A percentile compares a stretch with the other conserved stretches of the same genome.
Evolutionary conservation across 352 stramenopile genomes (phyloP).

Genomic region (Blastocystis sp.): DNA sequence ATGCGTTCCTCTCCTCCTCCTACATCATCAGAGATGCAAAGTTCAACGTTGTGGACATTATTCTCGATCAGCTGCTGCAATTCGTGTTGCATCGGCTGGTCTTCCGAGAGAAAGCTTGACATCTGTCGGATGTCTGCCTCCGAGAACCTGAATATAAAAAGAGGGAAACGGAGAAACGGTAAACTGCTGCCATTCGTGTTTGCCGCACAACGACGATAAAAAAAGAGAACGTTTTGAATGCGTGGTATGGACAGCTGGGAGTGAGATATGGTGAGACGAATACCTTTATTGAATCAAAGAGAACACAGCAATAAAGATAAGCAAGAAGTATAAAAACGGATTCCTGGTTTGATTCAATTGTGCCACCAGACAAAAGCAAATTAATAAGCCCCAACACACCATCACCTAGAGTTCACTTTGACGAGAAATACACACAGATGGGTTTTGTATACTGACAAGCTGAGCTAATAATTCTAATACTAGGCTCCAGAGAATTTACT

Average conservation of each 20-base stretch:
- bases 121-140: background rate
- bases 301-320: background rate
- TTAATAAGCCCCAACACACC: background rate
- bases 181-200: background rate
- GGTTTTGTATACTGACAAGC: background rate
- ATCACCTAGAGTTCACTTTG: background rate
- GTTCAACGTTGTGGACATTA: background rate
- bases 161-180: background rate
- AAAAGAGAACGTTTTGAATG: constrained; percentile 22
- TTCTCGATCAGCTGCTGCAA: background rate
- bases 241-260: background rate
- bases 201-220: constrained; percentile 1
- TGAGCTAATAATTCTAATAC: background rate
- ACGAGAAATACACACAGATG: background rate
- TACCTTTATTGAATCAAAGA: constrained; percentile 45
- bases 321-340: background rate
- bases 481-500: constrained; percentile 5
- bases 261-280: background rate
- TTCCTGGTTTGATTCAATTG: background rate
- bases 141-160: background rate
- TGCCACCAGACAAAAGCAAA: background rate
- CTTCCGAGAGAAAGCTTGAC: background rate
- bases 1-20: background rate
- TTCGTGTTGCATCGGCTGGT: background rate
- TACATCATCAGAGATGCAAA: background rate